A percentile compares a stretch with the other conserved stretches of the same genome.
Evolutionary conservation across 2,329 filamentous ascomycete species (phyloP).

Genomic region (Lecanicillium sp.): DNA sequence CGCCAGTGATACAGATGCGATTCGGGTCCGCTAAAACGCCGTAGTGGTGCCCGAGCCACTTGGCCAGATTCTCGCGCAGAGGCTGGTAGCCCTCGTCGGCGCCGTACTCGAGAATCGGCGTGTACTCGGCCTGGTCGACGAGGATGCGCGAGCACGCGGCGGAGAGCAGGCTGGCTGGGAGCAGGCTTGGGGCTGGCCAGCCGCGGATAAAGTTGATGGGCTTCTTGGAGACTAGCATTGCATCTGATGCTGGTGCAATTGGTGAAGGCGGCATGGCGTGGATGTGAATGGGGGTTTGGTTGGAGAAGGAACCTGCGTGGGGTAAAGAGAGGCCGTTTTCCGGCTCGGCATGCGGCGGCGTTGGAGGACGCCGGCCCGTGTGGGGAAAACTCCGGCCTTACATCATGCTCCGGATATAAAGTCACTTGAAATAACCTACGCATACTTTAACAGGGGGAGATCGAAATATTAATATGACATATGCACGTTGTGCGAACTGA

Average conservation of each 20-base stretch:
- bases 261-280: not conserved
- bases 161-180: conserved; percentile 56
- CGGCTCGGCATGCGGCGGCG: too few relatives aligned
- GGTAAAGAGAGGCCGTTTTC: too few relatives aligned
- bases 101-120: conserved; percentile 67
- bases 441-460: too few relatives aligned
- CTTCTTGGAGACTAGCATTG: conserved; percentile 21
- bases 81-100: conserved; percentile 66
- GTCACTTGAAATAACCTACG: too few relatives aligned
- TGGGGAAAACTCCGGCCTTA: too few relatives aligned
- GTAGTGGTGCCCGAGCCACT: conserved; percentile 63
- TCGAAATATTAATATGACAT: too few relatives aligned
- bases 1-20: conserved; percentile 74
- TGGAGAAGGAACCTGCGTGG: not conserved
- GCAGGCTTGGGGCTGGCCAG: conserved; percentile 55
- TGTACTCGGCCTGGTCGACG: conserved; percentile 46
- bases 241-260: conserved; percentile 8
- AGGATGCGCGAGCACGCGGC: conserved; percentile 54
- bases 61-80: conserved; percentile 59
- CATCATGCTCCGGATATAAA: too few relatives aligned
- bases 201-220: conserved; percentile 59
- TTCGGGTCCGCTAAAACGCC: conserved; percentile 32
- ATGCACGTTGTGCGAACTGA: too few relatives aligned
- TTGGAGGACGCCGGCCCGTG: too few relatives aligned
- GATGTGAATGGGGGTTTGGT: not conserved